Evolutionary conservation across 257 asterid genomes (phyloP).

Genomic region (Scutellaria minor): DNA sequence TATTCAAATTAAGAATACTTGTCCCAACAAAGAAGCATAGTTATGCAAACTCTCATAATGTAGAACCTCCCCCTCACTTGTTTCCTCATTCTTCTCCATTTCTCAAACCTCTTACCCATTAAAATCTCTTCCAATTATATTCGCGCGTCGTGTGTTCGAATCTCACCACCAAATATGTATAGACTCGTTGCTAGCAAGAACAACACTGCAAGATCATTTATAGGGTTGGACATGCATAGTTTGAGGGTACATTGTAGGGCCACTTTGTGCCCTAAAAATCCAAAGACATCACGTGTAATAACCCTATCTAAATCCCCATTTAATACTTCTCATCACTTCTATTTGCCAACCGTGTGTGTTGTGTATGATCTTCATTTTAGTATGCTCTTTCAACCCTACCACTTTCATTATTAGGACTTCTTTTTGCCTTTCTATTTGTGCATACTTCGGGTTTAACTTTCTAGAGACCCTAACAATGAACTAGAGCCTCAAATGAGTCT

Average conservation of each 20-base stretch:
- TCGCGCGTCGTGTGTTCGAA: neutral
- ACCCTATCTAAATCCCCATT: constrained; percentile 40
- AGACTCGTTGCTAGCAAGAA: neutral
- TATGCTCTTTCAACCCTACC: constrained; percentile 22
- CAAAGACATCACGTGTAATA: constrained; percentile 42
- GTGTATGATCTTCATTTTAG: neutral
- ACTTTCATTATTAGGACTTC: neutral
- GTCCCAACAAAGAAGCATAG: constrained; percentile 56
- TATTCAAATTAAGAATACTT: constrained; percentile 32
- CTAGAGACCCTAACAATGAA: constrained; percentile 29
- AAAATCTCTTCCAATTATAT: no score
- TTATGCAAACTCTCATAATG: constrained; percentile 53
- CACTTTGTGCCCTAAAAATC: constrained; percentile 44
- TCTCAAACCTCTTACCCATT: constrained; percentile 44
- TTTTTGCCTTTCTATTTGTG: neutral
- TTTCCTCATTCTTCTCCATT: constrained; percentile 54
- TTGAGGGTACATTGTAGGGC: constrained; percentile 45
- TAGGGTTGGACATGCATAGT: constrained; percentile 12
- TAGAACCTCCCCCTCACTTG: constrained; percentile 50
- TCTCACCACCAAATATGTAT: neutral
- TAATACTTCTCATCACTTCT: constrained; percentile 35
- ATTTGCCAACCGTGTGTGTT: constrained; percentile 44
- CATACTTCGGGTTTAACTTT: constrained; percentile 19
- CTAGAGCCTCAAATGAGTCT: constrained; percentile 32
- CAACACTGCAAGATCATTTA: constrained; percentile 14